phyloP scores from a whole-genome alignment of 2,329 filamentous ascomycete species.

The Epichloe hybrida region DNA sequence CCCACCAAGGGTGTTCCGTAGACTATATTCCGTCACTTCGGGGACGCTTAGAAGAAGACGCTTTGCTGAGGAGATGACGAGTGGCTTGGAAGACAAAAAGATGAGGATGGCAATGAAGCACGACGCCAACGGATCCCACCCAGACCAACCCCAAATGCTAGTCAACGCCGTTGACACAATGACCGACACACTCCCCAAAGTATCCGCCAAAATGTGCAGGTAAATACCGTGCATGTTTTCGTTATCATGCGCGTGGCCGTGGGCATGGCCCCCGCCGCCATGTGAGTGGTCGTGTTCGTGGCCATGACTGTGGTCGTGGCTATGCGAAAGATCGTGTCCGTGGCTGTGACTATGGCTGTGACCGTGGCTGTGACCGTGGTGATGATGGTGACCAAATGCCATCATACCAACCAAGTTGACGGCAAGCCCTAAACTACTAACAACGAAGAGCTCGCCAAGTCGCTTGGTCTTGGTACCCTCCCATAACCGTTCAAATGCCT shows the following conservation, averaged over 20 bases:
- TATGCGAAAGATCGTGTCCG: constrained; percentile 26
- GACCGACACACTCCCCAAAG: constrained; percentile 84
- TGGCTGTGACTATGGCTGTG: constrained; percentile 28
- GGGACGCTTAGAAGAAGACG: constrained; percentile 75
- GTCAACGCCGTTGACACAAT: constrained; percentile 85
- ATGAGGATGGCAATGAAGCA: constrained; percentile 90
- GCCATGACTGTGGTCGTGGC: constrained; percentile 25
- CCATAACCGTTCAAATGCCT: constrained; percentile 76
- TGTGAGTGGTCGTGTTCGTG: constrained; percentile 31
- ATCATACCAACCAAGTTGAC: constrained; percentile 90
- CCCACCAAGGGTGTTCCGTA: constrained; percentile 75
- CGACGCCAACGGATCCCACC: constrained; percentile 89
- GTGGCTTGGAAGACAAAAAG: constrained; percentile 77
- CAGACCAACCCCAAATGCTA: constrained; percentile 76
- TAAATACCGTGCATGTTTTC: constrained; percentile 99
- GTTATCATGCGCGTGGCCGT: constrained; percentile 51
- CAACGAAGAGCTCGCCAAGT: constrained; percentile 73
- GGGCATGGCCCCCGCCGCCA: constrained; percentile 14
- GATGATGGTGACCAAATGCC: constrained; percentile 60
- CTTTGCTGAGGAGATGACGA: constrained; percentile 74
- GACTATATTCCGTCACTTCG: constrained; percentile 70
- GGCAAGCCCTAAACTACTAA: constrained; percentile 71
- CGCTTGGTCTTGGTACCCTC: constrained; percentile 75
- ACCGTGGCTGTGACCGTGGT: constrained; percentile 25
- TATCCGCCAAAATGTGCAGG: constrained; percentile 87